Base-by-base conservation (phyloP, 73 alveolate genomes). In the Durusdinium trenchii region DNA sequence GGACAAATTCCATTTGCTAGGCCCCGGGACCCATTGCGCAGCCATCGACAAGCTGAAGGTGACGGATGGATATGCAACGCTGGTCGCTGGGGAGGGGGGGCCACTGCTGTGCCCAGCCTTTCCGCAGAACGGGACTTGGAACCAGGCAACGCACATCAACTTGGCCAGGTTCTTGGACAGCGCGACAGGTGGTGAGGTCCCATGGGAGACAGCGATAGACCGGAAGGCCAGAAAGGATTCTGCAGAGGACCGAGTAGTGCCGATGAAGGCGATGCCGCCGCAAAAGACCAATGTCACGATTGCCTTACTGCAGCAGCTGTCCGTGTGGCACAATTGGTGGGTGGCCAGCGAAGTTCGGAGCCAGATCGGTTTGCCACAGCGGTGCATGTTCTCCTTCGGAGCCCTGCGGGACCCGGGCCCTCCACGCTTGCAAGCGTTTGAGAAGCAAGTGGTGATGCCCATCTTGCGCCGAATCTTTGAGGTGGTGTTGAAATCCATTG, bases 51-150 rank as follows among this genome's bases (percentile, higher is more conserved):
- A 86, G 32, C 62, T 86, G 48, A 52, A 42, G 3, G 47, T 14
- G 45, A 57, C 95, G 26, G 95, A 60, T 12, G 95, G 95, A 0
- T 86, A 60, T 43, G 82, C 35, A 40, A 28, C 47, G 16, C 36
- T 86, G 1, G 62, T 60, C 3, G 95, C 95, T 0, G 95, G 95
- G 45, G 95, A 86, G 43, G 95, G 95, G 0, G 95, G 78, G 47
- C 95, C 95, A 2, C 5, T 86, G 35, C 82, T 86, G 47, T 86
- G 95, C 50, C 95, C 95, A 1, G 38, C 95, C 4, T 86, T 81
- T 81, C 95, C 95, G 0, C 16, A 60, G 6, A 52, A 61, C 45
- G 69, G 51, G 35, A 86, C 82, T 0, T 86, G 95, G 95, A 86
- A 54, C 61, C 95, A 86, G 32, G 30, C 79, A 35, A 86, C 95